phyloP scores from a whole-genome alignment of 805 yeast species.

The Metschnikowia rubicola region DNA sequence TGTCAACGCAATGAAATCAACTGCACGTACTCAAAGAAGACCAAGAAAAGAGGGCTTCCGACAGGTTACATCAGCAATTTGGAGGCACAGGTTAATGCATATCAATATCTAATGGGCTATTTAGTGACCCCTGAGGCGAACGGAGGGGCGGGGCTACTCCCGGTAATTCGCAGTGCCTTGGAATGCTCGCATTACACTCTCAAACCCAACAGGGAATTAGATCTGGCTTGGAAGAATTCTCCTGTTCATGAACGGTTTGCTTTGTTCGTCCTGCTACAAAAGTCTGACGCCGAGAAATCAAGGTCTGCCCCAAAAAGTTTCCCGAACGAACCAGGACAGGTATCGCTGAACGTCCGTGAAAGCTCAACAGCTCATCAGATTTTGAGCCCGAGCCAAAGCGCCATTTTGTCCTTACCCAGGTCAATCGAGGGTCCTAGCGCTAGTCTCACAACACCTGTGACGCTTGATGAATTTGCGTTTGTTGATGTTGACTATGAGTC shows the following conservation, averaged over 20 bases:
- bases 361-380: not conserved
- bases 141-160: conserved; percentile 1
- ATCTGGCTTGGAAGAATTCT: not conserved
- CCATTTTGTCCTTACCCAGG: not conserved
- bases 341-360: too few species aligned
- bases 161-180: not conserved
- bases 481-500: conserved; percentile 1
- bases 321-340: too few species aligned
- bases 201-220: not conserved
- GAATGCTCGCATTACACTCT: not conserved
- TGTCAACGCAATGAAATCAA: conserved; percentile 13
- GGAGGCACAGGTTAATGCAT: conserved; percentile 18
- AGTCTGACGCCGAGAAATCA: not conserved
- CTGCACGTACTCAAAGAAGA: conserved; percentile 18
- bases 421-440: not conserved
- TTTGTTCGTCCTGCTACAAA: not conserved
- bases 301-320: not conserved
- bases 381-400: not conserved
- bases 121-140: not conserved
- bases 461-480: conserved; percentile 1
- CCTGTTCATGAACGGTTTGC: not conserved
- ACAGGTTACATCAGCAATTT: conserved; percentile 22
- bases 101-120: conserved; percentile 15
- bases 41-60: conserved; percentile 22
- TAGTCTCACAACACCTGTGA: not conserved